These are phyloP conservation scores for Cercospora citrullina DNA, from an alignment of 2,329 filamentous ascomycete genomes.

Conservation along the genomic window DNA sequence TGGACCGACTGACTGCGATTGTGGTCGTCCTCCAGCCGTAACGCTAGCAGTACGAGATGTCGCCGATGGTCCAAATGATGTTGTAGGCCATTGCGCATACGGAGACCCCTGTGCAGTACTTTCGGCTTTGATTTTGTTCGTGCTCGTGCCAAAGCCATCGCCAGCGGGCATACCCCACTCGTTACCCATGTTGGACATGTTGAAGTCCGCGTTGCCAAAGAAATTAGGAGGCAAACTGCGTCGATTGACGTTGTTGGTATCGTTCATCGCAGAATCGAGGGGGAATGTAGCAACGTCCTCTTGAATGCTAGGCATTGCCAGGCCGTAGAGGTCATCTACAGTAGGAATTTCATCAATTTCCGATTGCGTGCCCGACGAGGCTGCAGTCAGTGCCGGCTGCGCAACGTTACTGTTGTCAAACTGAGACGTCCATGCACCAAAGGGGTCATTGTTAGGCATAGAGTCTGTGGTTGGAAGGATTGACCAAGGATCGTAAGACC, in stretches of 20 bases:
- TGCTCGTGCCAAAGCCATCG: slow-evolving; percentile 12
- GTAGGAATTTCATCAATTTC: slow-evolving; percentile 41
- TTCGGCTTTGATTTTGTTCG: slow-evolving; percentile 22
- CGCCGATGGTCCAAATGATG: slow-evolving; percentile 19
- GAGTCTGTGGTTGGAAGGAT: slow-evolving; percentile 33
- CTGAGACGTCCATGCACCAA: slow-evolving; percentile 36
- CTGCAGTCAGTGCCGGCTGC: slow-evolving; percentile 42
- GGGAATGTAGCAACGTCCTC: slow-evolving; percentile 31
- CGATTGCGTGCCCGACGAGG: slow-evolving; percentile 43
- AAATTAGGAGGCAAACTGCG: slow-evolving; percentile 38
- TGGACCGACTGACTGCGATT: slow-evolving; percentile 35
- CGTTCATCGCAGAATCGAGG: slow-evolving; percentile 13
- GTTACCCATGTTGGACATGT: slow-evolving; percentile 21
- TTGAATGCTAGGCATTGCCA: slow-evolving; percentile 37
- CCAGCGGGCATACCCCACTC: slow-evolving; percentile 28
- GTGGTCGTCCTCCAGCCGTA: slow-evolving; percentile 25
- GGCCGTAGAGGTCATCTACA: slow-evolving; percentile 37
- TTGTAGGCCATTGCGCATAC: slow-evolving; percentile 30
- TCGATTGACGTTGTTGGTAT: slow-evolving; percentile 29
- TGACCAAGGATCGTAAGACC: slow-evolving; percentile 37
- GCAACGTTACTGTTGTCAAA: slow-evolving; percentile 29
- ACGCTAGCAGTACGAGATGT: slow-evolving; percentile 21
- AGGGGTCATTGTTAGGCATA: slow-evolving; percentile 38
- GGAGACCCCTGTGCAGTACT: slow-evolving; percentile 16
- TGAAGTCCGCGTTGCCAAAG: slow-evolving; percentile 33